These are phyloP conservation scores for Podospora comata DNA, from an alignment of 495 filamentous ascomycete genomes.

Conservation along the genomic window DNA sequence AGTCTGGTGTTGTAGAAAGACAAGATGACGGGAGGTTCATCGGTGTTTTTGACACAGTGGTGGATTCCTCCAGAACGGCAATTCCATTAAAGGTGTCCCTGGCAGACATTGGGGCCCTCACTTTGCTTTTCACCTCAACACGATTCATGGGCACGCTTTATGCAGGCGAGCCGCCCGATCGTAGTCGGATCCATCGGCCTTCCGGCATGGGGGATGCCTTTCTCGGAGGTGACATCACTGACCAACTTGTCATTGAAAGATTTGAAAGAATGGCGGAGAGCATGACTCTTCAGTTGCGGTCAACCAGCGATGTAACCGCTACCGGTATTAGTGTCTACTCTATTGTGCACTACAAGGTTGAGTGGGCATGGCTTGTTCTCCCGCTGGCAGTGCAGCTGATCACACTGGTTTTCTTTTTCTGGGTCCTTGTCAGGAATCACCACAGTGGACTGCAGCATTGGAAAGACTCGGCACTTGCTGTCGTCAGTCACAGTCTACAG, in stretches of 20 bases:
- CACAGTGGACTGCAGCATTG: constrained; percentile 13
- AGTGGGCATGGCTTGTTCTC: constrained; percentile 18
- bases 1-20: not conserved
- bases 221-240: constrained; percentile 6
- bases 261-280: constrained; percentile 14
- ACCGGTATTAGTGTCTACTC: constrained; percentile 3
- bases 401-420: constrained; percentile 3
- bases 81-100: not conserved
- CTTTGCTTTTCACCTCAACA: constrained; percentile 4
- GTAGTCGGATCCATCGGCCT: too few species aligned
- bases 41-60: not conserved
- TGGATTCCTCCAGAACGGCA: not conserved
- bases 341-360: constrained; percentile 9
- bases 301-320: not conserved
- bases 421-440: constrained; percentile 11
- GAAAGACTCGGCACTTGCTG: constrained; percentile 16
- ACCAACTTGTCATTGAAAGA: not conserved
- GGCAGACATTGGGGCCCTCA: not conserved
- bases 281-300: constrained; percentile 20
- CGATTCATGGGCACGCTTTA: constrained; percentile 10
- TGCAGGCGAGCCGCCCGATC: not conserved
- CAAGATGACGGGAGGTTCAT: not conserved
- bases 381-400: constrained; percentile 12
- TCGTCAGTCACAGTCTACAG: constrained; percentile 1
- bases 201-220: constrained; percentile 17